These are phyloP conservation scores for Suillus lakei DNA, from an alignment of 768 basidiomycete genomes.

Conservation along the genomic window DNA sequence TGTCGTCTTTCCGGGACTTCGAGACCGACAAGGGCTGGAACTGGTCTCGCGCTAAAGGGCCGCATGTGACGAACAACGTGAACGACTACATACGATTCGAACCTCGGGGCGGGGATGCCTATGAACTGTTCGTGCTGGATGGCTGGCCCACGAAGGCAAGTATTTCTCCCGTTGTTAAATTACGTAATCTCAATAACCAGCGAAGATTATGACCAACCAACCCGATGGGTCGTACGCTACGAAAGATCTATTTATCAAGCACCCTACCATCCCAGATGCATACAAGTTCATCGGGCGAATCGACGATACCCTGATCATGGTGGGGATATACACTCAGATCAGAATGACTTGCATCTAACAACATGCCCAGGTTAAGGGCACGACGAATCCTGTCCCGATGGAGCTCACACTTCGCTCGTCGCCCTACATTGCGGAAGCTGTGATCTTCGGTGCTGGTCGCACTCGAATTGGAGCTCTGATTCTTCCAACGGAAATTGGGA, in stretches of 20 bases:
- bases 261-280: slow-evolving; percentile 43
- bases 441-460: slow-evolving; percentile 55
- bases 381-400: slow-evolving; percentile 61
- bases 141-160: slow-evolving; percentile 55
- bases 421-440: slow-evolving; percentile 52
- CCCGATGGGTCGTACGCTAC: slow-evolving; percentile 60
- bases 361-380: slow-evolving; percentile 44
- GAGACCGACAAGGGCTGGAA: slow-evolving; percentile 59
- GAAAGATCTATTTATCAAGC: slow-evolving; percentile 56
- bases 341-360: slow-evolving; percentile 15
- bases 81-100: slow-evolving; percentile 48
- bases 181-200: neutral
- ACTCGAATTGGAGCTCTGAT: slow-evolving; percentile 56
- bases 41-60: slow-evolving; percentile 46
- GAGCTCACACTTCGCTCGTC: slow-evolving; percentile 54
- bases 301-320: slow-evolving; percentile 57
- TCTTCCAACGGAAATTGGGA: slow-evolving; percentile 48
- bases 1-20: slow-evolving; percentile 54
- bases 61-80: slow-evolving; percentile 20
- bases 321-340: neutral
- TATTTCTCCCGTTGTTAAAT: slow-evolving; percentile 22
- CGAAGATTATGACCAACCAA: slow-evolving; percentile 42
- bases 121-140: slow-evolving; percentile 54
- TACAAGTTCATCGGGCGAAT: slow-evolving; percentile 58
- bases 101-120: slow-evolving; percentile 44